A percentile compares a stretch with the other conserved stretches of the same genome.
These are phyloP conservation scores for Glycine latifolia DNA, from an alignment of 306 rosid species.

Conservation along the genomic window DNA sequence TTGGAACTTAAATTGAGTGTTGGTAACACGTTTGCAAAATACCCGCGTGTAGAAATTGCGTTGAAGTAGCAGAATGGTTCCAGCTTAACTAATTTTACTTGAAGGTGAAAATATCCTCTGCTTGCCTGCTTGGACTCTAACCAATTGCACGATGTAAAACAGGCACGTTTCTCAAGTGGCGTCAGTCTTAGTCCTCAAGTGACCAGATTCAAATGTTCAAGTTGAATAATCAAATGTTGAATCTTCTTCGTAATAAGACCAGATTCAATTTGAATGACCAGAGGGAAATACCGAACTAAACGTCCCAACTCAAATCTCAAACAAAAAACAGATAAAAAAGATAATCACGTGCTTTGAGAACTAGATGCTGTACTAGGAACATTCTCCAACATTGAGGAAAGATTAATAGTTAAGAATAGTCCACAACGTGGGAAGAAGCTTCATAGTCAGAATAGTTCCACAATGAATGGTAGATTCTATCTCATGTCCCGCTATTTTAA, in stretches of 20 bases:
- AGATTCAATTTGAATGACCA: constrained; percentile 17
- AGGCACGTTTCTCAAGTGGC: no score
- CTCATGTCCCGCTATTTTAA: neutral
- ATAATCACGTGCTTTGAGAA: neutral
- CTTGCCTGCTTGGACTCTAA: no score
- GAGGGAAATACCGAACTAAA: neutral
- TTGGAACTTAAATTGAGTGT: constrained; percentile 17
- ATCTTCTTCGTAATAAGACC: constrained; percentile 31
- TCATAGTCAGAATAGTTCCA: constrained; percentile 21
- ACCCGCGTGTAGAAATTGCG: no score
- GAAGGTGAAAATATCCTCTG: neutral
- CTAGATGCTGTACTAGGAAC: constrained; percentile 35
- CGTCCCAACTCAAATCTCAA: constrained; percentile 1
- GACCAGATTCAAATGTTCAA: no score
- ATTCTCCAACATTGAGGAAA: neutral
- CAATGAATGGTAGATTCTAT: constrained; percentile 42
- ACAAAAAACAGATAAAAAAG: neutral
- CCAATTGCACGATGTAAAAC: neutral
- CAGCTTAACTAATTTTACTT: neutral
- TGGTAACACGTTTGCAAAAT: no score
- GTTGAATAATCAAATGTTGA: neutral
- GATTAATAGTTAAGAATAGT: constrained; percentile 40
- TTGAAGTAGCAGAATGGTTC: no score
- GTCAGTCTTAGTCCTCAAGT: no score
- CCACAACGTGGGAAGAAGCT: neutral